These are phyloP conservation scores for Aphanomyces astaci DNA, from an alignment of 352 stramenopile species.

Conservation along the genomic window DNA sequence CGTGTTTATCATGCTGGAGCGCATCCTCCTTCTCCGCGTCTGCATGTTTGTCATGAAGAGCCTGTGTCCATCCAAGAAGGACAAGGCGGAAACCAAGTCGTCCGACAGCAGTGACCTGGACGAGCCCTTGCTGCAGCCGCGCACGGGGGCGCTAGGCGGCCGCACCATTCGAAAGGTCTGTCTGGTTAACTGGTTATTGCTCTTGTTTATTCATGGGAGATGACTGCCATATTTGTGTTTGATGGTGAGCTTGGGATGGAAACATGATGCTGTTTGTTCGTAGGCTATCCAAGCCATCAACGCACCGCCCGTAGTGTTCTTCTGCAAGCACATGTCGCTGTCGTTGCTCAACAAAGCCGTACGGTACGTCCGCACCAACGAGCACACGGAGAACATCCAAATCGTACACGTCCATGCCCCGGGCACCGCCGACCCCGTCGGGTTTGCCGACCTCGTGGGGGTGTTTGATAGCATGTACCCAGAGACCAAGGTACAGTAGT, in stretches of 20 bases:
- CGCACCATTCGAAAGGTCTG: conserved; percentile 29
- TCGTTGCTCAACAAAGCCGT: conserved; percentile 91
- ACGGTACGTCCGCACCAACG: conserved; percentile 88
- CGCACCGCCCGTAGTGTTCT: conserved; percentile 85
- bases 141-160: conserved; percentile 51
- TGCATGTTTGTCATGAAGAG: conserved; percentile 41
- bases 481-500: conserved; percentile 75
- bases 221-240: no score
- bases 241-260: no score
- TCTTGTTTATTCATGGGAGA: no score
- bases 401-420: conserved; percentile 71
- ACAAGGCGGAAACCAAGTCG: conserved; percentile 1
- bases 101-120: not conserved
- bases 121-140: conserved; percentile 14
- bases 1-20: conserved; percentile 56
- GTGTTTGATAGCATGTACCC: conserved; percentile 89
- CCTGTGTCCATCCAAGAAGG: conserved; percentile 31
- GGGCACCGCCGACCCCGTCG: conserved; percentile 27
- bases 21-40: conserved; percentile 44
- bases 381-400: conserved; percentile 86
- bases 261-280: no score
- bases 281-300: conserved; percentile 46
- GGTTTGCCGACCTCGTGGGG: conserved; percentile 66
- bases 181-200: not conserved
- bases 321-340: conserved; percentile 81